Conservation (phyloP, 106 monocot species). For the Amphibolis antarctica region DNA sequence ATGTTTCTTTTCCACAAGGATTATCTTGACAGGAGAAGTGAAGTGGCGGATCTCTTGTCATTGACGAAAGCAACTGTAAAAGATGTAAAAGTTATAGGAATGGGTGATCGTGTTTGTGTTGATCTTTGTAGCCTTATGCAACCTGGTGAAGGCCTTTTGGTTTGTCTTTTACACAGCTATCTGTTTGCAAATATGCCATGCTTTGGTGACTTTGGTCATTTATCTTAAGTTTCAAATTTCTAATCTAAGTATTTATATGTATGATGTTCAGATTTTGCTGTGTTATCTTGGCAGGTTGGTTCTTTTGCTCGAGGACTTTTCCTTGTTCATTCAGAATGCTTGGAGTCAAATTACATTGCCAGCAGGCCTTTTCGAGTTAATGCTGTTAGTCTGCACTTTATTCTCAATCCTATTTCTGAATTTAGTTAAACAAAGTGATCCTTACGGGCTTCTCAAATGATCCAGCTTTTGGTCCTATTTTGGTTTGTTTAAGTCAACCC, state of each 20-base stretch:
- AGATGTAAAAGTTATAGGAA: constrained; percentile 42
- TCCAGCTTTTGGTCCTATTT: too few relatives aligned
- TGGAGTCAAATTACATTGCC: constrained; percentile 81
- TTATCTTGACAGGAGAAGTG: constrained; percentile 69
- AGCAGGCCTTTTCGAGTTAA: constrained; percentile 92
- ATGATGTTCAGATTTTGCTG: too few relatives aligned
- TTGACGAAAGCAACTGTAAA: constrained; percentile 50
- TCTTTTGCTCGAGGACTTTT: constrained; percentile 83
- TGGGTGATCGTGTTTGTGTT: constrained; percentile 86
- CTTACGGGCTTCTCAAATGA: too few relatives aligned
- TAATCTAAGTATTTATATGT: too few relatives aligned
- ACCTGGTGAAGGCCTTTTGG: constrained; percentile 88
- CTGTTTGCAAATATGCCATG: too few relatives aligned
- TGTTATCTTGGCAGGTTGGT: constrained; percentile 32
- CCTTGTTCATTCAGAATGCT: constrained; percentile 86
- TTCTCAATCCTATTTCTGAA: too few relatives aligned
- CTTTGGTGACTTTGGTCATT: too few relatives aligned
- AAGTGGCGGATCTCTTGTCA: constrained; percentile 23
- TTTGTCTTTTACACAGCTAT: constrained; percentile 15
- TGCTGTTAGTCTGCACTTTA: constrained; percentile 33
- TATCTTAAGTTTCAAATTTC: too few relatives aligned
- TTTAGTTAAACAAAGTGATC: too few relatives aligned
- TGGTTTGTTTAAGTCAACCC: too few relatives aligned
- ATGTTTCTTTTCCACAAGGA: constrained; percentile 35
- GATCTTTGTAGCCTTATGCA: constrained; percentile 84